Evolutionary conservation across 2,329 filamentous ascomycete genomes (phyloP).

Genomic region (Davidsoniella virescens): DNA sequence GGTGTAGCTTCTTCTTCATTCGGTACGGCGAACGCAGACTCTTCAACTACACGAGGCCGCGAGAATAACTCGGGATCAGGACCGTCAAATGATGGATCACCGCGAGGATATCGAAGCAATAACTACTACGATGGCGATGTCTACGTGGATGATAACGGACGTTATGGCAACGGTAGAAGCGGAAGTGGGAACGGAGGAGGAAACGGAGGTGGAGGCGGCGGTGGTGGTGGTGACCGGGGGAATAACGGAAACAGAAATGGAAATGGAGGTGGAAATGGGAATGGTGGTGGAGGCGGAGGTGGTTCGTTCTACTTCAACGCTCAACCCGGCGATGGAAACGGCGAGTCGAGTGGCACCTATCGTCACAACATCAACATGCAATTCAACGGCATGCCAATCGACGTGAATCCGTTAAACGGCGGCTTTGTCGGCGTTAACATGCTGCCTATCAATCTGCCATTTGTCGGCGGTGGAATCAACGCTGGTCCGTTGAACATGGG

Average conservation of each 20-base stretch:
- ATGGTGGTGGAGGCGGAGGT: not conserved
- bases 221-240: not conserved
- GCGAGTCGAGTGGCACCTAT: constrained; percentile 1
- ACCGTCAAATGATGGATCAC: not conserved
- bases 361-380: constrained; percentile 4
- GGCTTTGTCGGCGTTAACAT: constrained; percentile 3
- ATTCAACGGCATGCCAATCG: constrained; percentile 5
- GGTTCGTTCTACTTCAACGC: not conserved
- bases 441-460: constrained; percentile 3
- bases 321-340: not conserved
- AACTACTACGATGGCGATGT: not conserved
- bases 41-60: not conserved
- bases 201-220: not conserved
- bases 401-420: constrained; percentile 5
- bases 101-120: not conserved
- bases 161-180: not conserved
- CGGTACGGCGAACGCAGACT: not conserved
- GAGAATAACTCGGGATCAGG: not conserved
- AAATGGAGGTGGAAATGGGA: not conserved
- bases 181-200: not conserved
- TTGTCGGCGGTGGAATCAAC: constrained; percentile 3
- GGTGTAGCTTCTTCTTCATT: not conserved
- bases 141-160: not conserved
- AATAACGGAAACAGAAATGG: not conserved
- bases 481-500: constrained; percentile 5